Percentiles rank a stretch among this genome's conserved stretches.
Conservation (phyloP, 129 eudicot species). For the Artemisia annua region DNA sequence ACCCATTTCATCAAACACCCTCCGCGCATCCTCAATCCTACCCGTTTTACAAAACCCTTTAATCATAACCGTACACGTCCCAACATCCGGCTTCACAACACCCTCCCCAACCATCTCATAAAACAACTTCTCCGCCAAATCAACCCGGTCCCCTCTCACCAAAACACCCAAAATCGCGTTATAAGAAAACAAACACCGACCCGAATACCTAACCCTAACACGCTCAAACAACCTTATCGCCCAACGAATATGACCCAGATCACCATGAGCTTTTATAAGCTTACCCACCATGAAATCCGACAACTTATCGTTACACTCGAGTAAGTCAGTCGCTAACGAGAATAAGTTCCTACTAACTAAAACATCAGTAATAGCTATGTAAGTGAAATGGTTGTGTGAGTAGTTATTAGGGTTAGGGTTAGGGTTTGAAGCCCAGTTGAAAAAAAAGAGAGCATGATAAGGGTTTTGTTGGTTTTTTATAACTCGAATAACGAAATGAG, state of each 20-base stretch:
- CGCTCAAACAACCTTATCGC: constrained; percentile 43
- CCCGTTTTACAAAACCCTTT: constrained; percentile 58
- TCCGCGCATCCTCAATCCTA: constrained; percentile 50
- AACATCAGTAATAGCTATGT: constrained; percentile 58
- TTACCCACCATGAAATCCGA: constrained; percentile 66
- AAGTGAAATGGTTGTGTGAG: constrained; percentile 40
- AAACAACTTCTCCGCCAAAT: constrained; percentile 34
- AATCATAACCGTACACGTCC: constrained; percentile 52
- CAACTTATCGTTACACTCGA: constrained; percentile 31
- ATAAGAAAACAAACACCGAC: constrained; percentile 48
- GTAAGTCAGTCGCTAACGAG: constrained; percentile 44
- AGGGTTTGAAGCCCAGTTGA: constrained; percentile 54
- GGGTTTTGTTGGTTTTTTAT: constrained; percentile 53
- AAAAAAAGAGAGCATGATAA: constrained; percentile 63
- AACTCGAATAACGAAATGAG: constrained; percentile 39
- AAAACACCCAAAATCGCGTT: constrained; percentile 57
- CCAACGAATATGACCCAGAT: constrained; percentile 45
- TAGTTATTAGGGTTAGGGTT: constrained; percentile 49
- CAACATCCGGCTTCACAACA: constrained; percentile 45
- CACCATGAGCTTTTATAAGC: constrained; percentile 59
- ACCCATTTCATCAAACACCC: constrained; percentile 60
- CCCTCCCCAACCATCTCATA: constrained; percentile 38
- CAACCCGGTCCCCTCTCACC: constrained; percentile 39
- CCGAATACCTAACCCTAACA: constrained; percentile 31
- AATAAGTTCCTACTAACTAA: constrained; percentile 36